Conservation (phyloP, 495 filamentous ascomycete genomes). For the Penicillium diatomitis region DNA sequence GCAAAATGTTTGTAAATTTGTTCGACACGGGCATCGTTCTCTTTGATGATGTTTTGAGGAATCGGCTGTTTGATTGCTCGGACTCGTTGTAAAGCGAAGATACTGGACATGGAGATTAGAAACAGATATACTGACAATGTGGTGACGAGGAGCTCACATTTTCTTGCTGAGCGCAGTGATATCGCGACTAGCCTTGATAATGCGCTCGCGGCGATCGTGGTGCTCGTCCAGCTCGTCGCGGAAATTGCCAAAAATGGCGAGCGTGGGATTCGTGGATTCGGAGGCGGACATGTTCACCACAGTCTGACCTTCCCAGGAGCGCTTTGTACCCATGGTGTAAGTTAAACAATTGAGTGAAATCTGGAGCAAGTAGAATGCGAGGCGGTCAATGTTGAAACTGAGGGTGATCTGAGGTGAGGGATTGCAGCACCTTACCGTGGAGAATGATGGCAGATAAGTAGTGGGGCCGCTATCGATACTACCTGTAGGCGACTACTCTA, state of each 20-base stretch:
- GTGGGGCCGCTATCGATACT: no score
- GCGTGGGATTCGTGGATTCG: constrained; percentile 31
- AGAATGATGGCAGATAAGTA: no score
- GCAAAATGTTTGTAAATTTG: constrained; percentile 62
- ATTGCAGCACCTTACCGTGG: no score
- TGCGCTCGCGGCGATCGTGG: constrained; percentile 80
- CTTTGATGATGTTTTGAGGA: constrained; percentile 53
- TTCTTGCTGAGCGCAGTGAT: constrained; percentile 94
- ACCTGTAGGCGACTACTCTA: no score
- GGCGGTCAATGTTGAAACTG: no score
- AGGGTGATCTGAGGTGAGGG: no score
- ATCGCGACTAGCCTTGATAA: constrained; percentile 83
- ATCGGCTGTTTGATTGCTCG: constrained; percentile 55
- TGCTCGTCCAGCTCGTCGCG: constrained; percentile 87
- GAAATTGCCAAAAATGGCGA: constrained; percentile 76
- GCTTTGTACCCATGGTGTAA: constrained; percentile 40
- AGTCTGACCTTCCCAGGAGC: constrained; percentile 51
- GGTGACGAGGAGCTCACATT: constrained; percentile 48
- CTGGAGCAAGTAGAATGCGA: constrained; percentile 1
- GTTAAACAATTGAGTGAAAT: constrained; percentile 1
- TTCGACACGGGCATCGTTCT: constrained; percentile 51
- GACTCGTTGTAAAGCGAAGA: constrained; percentile 83
- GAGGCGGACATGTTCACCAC: constrained; percentile 23
- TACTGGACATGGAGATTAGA: constrained; percentile 39
- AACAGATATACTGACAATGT: not conserved